Base-by-base conservation (phyloP, 2,329 filamentous ascomycete genomes). In the Pseudovirgaria hyperparasitica region DNA sequence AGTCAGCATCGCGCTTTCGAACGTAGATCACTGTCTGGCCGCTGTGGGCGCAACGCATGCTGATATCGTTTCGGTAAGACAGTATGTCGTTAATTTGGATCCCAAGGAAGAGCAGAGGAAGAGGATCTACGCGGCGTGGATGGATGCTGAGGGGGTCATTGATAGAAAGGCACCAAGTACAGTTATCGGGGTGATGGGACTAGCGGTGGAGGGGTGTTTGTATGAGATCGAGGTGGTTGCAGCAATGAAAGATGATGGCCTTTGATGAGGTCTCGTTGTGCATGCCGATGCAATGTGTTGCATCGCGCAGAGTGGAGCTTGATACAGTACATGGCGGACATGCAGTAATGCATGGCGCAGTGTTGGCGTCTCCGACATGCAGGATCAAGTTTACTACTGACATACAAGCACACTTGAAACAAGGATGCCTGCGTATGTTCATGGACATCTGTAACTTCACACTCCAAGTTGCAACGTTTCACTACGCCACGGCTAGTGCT, bases 151-250 rank as follows among this genome's bases (percentile, higher is more conserved):
- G 10, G n/a, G n/a, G n/a, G n/a, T n/a, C n/a, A n/a, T n/a, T n/a
- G n/a, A n/a, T n/a, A n/a, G n/a, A n/a, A 29, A 26, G 26, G 29
- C 32, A 14, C 29, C 32, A 18, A 34, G 32, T 23, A 29, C 29
- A 18, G 11, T 28, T 10, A 11, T 34, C 15, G 31, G 31, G 5
- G 22, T 34, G 7, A 13, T 28, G 17, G 22, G 22, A 5, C 11
- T 35, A 19, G 29, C 32, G 21, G 13, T 16, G 5, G 24, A 30
- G 13, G 29, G 27, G 7, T 19, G 25, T 14, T 4, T 35, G 10
- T 35, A 32, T 19, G 29, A 34, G 23, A 31, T 34, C 29, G 32
- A 34, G 27, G 23, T 34, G 22, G 23, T 34, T 13, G 27, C 24
- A 18, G 29, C 32, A 11, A 27, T 35, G 18, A 16, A 27, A 10